Evolutionary conservation across 2,329 filamentous ascomycete genomes (phyloP), one percentile per base, ranked within the genome.

Genomic region (Xylogone sp.): DNA sequence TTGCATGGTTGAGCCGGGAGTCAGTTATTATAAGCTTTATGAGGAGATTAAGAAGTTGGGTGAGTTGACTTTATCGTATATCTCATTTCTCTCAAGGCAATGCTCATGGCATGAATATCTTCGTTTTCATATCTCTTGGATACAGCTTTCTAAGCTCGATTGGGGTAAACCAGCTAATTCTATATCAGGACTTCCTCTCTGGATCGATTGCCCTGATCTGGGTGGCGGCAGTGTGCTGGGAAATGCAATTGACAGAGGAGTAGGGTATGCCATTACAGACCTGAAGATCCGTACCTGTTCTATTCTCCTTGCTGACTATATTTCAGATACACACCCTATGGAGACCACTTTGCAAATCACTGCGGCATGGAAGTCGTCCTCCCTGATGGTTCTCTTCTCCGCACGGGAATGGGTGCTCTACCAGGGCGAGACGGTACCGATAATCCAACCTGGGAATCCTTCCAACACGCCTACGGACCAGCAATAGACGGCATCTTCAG

Each of bases 1-100:
- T 49, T 75, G 70, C 48, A 63, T 82, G 1, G 70, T 82, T 5
- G 78, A 82, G 58, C 79, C 79, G 0, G 79, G 79, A 0, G 78
- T 82, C 0, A 75, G 76, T 0, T 81, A 74, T 58, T 72, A 74
- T 49, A 71, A 70, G 20, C 66, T 82, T 5, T 71, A 81, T 53
- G 69, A 79, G 19, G 69, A 74, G 44, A 65, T 79, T n/a, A 62
- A 70, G 54, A 68, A 68, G n/a, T 16, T 16, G 34, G 34, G 34
- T 39, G 34, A 39, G 34, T 39, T n/a, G 27, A 31, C 13, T 7
- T 13, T 31, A 31, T 31, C 13, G 27, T 31, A n/a, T n/a, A n/a
- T 31, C 27, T 31, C 27, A 7, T 31, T 31, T 31, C 27, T 31
- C 27, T n/a, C n/a, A n/a, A n/a, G n/a, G n/a, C n/a, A n/a, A n/a